phyloP scores from a whole-genome alignment of 163 green algal species.

The Prototheca cutis region DNA sequence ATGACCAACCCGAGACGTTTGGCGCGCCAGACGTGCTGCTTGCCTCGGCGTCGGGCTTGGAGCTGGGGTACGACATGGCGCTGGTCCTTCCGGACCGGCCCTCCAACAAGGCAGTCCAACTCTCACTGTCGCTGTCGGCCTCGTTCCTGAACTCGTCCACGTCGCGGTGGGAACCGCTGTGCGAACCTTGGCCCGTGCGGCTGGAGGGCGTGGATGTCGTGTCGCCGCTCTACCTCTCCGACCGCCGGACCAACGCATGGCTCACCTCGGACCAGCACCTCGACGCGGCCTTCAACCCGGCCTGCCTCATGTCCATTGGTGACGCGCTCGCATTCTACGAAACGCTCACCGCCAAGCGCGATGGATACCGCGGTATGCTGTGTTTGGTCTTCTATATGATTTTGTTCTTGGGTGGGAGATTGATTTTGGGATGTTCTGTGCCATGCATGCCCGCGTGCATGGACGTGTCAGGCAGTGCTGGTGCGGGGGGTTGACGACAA shows the following conservation, averaged over 20 bases:
- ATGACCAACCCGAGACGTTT: slow-evolving; percentile 74
- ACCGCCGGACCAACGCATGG: slow-evolving; percentile 48
- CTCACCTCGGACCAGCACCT: slow-evolving; percentile 53
- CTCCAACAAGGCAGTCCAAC: slow-evolving; percentile 34
- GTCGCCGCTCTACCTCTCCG: slow-evolving; percentile 39
- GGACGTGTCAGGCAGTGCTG: no score
- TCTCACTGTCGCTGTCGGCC: slow-evolving; percentile 27
- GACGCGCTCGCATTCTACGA: slow-evolving; percentile 52
- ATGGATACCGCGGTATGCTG: no score
- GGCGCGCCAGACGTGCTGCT: slow-evolving; percentile 75
- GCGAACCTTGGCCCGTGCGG: slow-evolving; percentile 54
- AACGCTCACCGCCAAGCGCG: background rate
- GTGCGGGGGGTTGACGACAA: no score
- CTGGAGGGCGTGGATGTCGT: slow-evolving; percentile 38
- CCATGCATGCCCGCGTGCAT: no score
- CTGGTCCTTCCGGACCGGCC: slow-evolving; percentile 22
- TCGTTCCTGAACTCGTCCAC: slow-evolving; percentile 69
- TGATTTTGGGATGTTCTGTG: no score
- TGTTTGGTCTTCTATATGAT: no score
- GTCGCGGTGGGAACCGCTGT: slow-evolving; percentile 58
- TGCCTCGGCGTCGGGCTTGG: slow-evolving; percentile 15
- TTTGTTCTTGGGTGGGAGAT: no score
- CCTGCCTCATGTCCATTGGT: slow-evolving; percentile 62
- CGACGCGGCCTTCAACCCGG: slow-evolving; percentile 67
- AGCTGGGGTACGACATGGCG: slow-evolving; percentile 19